Percentiles rank a stretch among this genome's conserved stretches.
Evolutionary conservation across 2,329 filamentous ascomycete genomes (phyloP).

Genomic region (Teratosphaeria pseudoeucalypti): DNA sequence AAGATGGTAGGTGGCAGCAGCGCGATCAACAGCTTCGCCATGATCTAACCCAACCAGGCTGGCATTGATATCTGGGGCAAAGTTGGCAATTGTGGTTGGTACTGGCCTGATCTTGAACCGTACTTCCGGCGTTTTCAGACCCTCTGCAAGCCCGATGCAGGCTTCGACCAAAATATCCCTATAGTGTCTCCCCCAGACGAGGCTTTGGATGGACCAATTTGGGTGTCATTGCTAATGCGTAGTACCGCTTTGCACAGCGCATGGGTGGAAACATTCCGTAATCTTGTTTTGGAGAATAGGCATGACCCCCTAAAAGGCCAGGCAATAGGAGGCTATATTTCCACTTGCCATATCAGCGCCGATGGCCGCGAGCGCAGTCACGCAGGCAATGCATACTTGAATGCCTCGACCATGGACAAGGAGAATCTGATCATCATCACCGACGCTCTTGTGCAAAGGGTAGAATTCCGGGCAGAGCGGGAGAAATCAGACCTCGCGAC

Average conservation of each 20-base stretch:
- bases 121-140: conserved; percentile 13
- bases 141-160: conserved; percentile 5
- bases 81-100: conserved; percentile 29
- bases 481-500: neutral
- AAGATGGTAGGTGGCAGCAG: conserved; percentile 30
- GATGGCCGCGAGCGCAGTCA: conserved; percentile 12
- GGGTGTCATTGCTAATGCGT: conserved; percentile 5
- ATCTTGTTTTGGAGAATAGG: conserved; percentile 5
- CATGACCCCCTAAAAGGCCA: conserved; percentile 34
- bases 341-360: conserved; percentile 2
- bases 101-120: conserved; percentile 23
- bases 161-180: conserved; percentile 1
- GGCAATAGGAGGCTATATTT: conserved; percentile 30
- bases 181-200: neutral
- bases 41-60: conserved; percentile 14
- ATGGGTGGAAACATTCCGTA: conserved; percentile 10
- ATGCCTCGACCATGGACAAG: conserved; percentile 5
- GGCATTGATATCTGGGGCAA: conserved; percentile 27
- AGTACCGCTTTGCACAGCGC: conserved; percentile 4
- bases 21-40: conserved; percentile 27
- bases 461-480: conserved; percentile 1
- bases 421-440: conserved; percentile 10
- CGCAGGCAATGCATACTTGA: conserved; percentile 13
- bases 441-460: conserved; percentile 7
- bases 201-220: conserved; percentile 5